phyloP scores from a whole-genome alignment of 306 rosid genomes.

The Cyclanthera cordifolia region DNA sequence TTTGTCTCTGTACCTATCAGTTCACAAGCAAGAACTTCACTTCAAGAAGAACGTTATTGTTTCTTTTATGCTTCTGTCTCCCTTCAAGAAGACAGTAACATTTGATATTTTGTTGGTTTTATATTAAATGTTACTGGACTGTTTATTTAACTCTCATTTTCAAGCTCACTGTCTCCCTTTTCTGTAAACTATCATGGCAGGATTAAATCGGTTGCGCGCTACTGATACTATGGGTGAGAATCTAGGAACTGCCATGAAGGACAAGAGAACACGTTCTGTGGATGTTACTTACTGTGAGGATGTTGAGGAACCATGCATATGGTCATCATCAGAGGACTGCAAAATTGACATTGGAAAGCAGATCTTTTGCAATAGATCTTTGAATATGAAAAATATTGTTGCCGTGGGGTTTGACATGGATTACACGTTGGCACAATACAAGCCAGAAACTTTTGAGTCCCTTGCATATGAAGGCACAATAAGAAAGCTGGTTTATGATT shows the following conservation, averaged over 20 bases:
- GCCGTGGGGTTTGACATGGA: slow-evolving; percentile 99
- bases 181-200: slow-evolving; percentile 25
- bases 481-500: slow-evolving; percentile 66
- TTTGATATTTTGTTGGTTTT: slow-evolving; percentile 1
- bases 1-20: not conserved
- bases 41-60: not conserved
- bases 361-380: slow-evolving; percentile 83
- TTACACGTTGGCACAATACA: slow-evolving; percentile 97
- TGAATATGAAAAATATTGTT: slow-evolving; percentile 85
- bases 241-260: slow-evolving; percentile 26
- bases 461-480: slow-evolving; percentile 94
- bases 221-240: slow-evolving; percentile 41
- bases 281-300: slow-evolving; percentile 18
- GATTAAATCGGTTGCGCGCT: slow-evolving; percentile 33
- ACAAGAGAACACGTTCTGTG: slow-evolving; percentile 16
- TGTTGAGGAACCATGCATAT: slow-evolving; percentile 33
- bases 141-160: slow-evolving; percentile 3
- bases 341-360: slow-evolving; percentile 56
- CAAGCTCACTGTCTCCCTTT: slow-evolving; percentile 1
- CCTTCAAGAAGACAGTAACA: no score
- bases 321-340: slow-evolving; percentile 53
- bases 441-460: slow-evolving; percentile 88
- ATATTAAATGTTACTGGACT: not conserved
- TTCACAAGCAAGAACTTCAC: not conserved
- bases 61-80: not conserved